Base-by-base conservation (phyloP, 345 rosid genomes). In the Viola odorata region DNA sequence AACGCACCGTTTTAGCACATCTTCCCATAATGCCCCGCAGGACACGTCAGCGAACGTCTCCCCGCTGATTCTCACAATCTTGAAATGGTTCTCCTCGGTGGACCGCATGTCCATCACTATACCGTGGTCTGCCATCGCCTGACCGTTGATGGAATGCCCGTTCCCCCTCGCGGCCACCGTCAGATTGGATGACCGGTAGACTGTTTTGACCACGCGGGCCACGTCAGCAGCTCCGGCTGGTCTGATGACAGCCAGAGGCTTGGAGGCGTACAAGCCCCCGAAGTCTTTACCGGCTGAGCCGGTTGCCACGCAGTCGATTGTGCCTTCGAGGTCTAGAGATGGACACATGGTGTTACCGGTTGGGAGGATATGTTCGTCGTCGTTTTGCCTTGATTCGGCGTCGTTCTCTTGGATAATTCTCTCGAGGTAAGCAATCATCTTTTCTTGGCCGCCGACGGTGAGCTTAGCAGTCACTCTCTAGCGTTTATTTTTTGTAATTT, bases 111-210 rank as follows among this genome's bases (percentile, higher is more conserved):
- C 94, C 8, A 92, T 51, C 17, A 92, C 88, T 13, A 92, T 82
- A 0, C 99, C 99, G 8, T 79, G 77, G 53, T 78, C 85, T 17
- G 91, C 75, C 99, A 92, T 90, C 38, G 99, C 91, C 73, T 92
- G 99, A 23, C 99, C 99, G 83, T 92, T 92, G 69, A 92, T 86
- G 0, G 95, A 87, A 76, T 92, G 99, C 49, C 99, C 99, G 71
- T 92, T 92, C 9, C 99, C 99, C 10, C 99, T 79, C 0, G 97
- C 99, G 5, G 97, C 90, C 39, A 92, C 97, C 15, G 99, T 87
- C 50, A 92, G 83, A 74, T 69, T 74, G 38, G 82, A 57, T 0
- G 88, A 80, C 48, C 67, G 72, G 55, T 53, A 45, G 4, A 91
- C 91, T 1, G 81, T 81, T 66, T 70, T 76, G 37, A 92, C 73